phyloP scores from a whole-genome alignment of 345 rosid species.

The Heritiera fomes region DNA sequence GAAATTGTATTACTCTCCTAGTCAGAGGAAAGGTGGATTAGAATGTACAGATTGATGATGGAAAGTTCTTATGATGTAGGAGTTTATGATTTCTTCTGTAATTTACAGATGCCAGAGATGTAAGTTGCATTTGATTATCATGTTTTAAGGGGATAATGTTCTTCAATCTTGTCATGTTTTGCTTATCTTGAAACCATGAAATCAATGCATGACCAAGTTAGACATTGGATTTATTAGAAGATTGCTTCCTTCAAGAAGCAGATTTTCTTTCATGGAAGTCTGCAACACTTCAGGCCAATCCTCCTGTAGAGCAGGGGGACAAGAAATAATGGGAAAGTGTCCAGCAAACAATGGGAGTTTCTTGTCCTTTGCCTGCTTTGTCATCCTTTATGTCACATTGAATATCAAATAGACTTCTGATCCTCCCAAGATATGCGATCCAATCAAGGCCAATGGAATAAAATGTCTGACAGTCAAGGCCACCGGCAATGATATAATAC shows the following conservation, averaged over 20 bases:
- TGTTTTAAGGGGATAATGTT: not conserved
- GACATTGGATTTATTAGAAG: conserved; percentile 4
- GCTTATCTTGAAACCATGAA: not conserved
- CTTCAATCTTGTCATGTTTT: not conserved
- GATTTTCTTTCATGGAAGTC: not conserved
- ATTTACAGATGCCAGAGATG: conserved; percentile 24
- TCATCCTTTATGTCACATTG: not conserved
- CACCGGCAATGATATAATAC: not conserved
- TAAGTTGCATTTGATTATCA: conserved; percentile 21
- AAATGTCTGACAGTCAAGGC: not conserved
- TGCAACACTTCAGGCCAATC: not conserved
- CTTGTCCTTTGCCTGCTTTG: not conserved
- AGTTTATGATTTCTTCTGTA: conserved; percentile 26
- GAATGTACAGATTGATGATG: conserved; percentile 46
- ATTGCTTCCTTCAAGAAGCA: not conserved
- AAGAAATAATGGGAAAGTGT: not conserved
- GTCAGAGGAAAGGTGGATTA: not conserved
- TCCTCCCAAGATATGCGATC: not conserved
- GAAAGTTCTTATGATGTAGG: conserved; percentile 18
- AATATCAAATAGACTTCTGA: not conserved
- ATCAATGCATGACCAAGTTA: not conserved
- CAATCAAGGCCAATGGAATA: conserved; percentile 9
- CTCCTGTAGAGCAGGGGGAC: not conserved
- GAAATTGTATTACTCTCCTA: conserved; percentile 13
- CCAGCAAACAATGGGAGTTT: not conserved